Base-by-base conservation (phyloP, 148 eudicot species). In the Rheum nobile region DNA sequence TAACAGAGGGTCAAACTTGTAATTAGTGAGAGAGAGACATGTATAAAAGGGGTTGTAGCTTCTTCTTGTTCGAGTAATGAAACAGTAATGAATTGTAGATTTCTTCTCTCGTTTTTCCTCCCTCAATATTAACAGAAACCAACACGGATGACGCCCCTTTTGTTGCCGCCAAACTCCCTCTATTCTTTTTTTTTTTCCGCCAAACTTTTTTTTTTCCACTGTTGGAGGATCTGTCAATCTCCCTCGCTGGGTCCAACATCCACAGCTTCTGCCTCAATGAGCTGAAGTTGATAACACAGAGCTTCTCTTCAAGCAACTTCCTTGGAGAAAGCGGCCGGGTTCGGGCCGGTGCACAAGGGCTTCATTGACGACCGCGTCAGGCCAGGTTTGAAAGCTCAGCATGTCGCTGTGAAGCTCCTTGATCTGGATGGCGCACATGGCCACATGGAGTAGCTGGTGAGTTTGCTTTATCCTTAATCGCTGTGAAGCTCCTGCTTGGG, bases 311-410 rank as follows among this genome's bases (percentile, higher is more conserved):
- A 0, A 84, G 76, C 63, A 95, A 91, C 57, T 88, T 90, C 37
- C 77, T 95, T 0, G 99, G 99, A 0, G 91, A 90, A 70, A 96
- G 98, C 13, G n/a, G n/a, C n/a, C n/a, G 98, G 99, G 74, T 95
- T 95, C 24, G 99, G 99, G 9, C 96, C 93, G 31, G 99, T 95
- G 11, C 89, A 91, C 61, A 95, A 95, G 54, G 98, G 99, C 26
- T 91, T 95, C 80, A 80, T 95, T 19, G 99, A 91, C 55, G 97
- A 88, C 29, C 87, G 81, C 80, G 77, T 91, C 34, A 80, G 92
- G 61, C 96, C 89, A 35, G 91, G 98, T 9, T 81, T 95, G 72
- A 88, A 86, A 83, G 92, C 97, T 44, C 99, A 87, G 46, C 88
- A 92, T 0, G 97, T 95, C 0, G 99, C 99, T 0, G 99, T 95